These are phyloP conservation scores for Cicer bijugum DNA, from an alignment of 306 rosid species.

Conservation along the genomic window DNA sequence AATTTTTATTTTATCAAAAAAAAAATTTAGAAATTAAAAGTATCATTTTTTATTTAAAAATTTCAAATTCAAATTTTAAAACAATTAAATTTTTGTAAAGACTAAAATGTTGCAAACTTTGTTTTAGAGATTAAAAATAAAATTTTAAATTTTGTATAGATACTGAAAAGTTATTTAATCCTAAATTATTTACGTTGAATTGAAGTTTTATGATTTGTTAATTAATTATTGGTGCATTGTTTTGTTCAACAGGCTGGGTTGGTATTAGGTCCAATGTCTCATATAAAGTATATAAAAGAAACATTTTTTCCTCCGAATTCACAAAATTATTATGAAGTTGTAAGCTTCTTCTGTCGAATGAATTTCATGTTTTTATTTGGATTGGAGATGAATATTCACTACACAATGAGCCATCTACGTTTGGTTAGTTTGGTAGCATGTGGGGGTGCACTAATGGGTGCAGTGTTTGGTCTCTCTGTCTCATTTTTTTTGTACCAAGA, in stretches of 20 bases:
- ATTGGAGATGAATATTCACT: conserved; percentile 63
- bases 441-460: conserved; percentile 62
- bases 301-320: conserved; percentile 68
- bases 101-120: too few relatives aligned
- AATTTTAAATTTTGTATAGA: too few relatives aligned
- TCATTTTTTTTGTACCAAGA: conserved; percentile 62
- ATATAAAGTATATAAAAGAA: conserved; percentile 44
- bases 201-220: not conserved
- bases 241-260: conserved; percentile 71
- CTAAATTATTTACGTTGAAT: not conserved
- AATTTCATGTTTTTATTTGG: conserved; percentile 85
- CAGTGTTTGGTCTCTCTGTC: conserved; percentile 56
- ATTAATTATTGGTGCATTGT: not conserved
- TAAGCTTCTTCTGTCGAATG: conserved; percentile 84
- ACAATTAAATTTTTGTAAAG: too few relatives aligned
- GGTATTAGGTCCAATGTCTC: conserved; percentile 81
- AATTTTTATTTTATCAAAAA: too few relatives aligned
- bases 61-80: too few relatives aligned
- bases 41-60: too few relatives aligned
- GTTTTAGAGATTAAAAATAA: too few relatives aligned
- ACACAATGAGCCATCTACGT: conserved; percentile 51
- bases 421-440: conserved; percentile 51
- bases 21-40: too few relatives aligned
- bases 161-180: not conserved
- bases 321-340: conserved; percentile 80